phyloP scores from a whole-genome alignment of 768 basidiomycete species.

The Jaapia argillacea region DNA sequence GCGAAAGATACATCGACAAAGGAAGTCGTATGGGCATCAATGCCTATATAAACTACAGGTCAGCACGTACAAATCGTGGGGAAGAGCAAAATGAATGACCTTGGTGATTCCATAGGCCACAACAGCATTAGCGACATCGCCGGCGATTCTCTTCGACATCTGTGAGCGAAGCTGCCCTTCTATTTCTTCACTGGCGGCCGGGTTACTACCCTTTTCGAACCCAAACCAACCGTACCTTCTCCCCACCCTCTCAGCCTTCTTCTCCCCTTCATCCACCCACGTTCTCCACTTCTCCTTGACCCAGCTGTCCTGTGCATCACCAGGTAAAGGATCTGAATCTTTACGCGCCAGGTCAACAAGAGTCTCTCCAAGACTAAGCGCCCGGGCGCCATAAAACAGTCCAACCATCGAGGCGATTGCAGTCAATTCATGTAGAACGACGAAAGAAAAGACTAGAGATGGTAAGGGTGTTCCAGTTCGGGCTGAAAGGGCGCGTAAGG shows the following conservation, averaged over 20 bases:
- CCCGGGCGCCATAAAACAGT: constrained; percentile 60
- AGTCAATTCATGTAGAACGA: constrained; percentile 77
- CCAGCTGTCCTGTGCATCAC: constrained; percentile 23
- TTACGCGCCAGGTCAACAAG: constrained; percentile 27
- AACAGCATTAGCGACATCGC: constrained; percentile 75
- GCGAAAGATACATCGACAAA: constrained; percentile 61
- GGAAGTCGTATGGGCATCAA: constrained; percentile 66
- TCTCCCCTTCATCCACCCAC: constrained; percentile 76
- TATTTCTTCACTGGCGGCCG: too few relatives aligned
- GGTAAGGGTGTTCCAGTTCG: constrained; percentile 69
- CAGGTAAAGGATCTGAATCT: constrained; percentile 14
- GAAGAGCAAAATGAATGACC: constrained; percentile 26
- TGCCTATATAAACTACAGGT: constrained; percentile 50
- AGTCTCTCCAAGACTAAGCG: constrained; percentile 58
- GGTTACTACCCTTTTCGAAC: constrained; percentile 37
- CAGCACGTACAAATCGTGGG: constrained; percentile 1
- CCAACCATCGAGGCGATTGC: constrained; percentile 69
- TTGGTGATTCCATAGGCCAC: constrained; percentile 77
- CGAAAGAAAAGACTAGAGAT: constrained; percentile 71
- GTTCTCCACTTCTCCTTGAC: constrained; percentile 29
- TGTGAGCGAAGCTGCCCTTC: constrained; percentile 4
- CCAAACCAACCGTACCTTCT: constrained; percentile 76
- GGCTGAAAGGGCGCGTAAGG: constrained; percentile 48
- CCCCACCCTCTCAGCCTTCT: constrained; percentile 62
- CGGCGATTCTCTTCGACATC: constrained; percentile 40